These are phyloP conservation scores for Fagus sylvatica DNA, from an alignment of 306 rosid genomes.

Conservation along the genomic window DNA sequence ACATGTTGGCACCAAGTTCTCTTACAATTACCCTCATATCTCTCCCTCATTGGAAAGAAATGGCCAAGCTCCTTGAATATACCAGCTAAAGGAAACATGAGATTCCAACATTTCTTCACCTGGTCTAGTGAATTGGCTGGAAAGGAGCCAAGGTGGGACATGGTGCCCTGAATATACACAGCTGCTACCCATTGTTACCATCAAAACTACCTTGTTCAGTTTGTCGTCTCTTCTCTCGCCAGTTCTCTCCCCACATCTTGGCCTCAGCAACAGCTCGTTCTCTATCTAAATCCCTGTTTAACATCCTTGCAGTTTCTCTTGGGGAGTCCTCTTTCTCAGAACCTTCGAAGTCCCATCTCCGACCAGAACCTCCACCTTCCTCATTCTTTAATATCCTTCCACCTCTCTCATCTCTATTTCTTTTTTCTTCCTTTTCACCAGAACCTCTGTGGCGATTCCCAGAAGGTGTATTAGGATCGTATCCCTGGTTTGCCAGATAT, in stretches of 20 bases:
- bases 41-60: slow-evolving; percentile 17
- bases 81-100: slow-evolving; percentile 29
- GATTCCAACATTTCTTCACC: slow-evolving; percentile 21
- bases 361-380: slow-evolving; percentile 77
- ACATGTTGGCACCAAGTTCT: slow-evolving; percentile 33
- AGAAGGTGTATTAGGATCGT: slow-evolving; percentile 51
- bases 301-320: slow-evolving; percentile 66
- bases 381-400: slow-evolving; percentile 67
- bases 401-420: slow-evolving; percentile 63
- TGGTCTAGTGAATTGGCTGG: slow-evolving; percentile 14
- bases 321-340: slow-evolving; percentile 90
- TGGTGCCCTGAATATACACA: slow-evolving; percentile 8
- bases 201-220: slow-evolving; percentile 70
- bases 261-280: slow-evolving; percentile 95
- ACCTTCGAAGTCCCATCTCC: slow-evolving; percentile 78
- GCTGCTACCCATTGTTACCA: slow-evolving; percentile 46
- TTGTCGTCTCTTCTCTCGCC: slow-evolving; percentile 78
- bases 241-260: slow-evolving; percentile 94
- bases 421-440: slow-evolving; percentile 60
- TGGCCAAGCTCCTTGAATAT: slow-evolving; percentile 23
- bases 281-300: slow-evolving; percentile 71
- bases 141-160: slow-evolving; percentile 24
- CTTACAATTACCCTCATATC: slow-evolving; percentile 26
- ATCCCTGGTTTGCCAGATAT: slow-evolving; percentile 78
- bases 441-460: slow-evolving; percentile 59